phyloP scores from a whole-genome alignment of 305 asterid genomes.

The Lippia alba region DNA sequence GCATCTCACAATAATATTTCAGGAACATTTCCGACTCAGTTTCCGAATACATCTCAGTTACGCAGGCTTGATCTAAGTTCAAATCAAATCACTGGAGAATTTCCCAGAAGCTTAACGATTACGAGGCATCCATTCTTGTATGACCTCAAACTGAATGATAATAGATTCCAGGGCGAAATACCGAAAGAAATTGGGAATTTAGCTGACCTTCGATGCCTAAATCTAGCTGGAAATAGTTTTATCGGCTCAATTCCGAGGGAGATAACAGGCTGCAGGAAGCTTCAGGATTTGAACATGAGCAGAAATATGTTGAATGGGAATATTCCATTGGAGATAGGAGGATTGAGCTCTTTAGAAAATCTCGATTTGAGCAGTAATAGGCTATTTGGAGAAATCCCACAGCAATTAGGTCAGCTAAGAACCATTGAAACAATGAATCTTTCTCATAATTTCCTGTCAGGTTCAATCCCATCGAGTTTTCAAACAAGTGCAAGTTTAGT shows the following conservation, averaged over 20 bases:
- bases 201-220: slow-evolving; percentile 20
- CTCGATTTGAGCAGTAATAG: slow-evolving; percentile 44
- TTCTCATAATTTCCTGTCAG: slow-evolving; percentile 39
- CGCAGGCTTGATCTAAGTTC: slow-evolving; percentile 29
- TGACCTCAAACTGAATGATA: slow-evolving; percentile 25
- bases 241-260: slow-evolving; percentile 32
- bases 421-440: slow-evolving; percentile 34
- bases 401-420: slow-evolving; percentile 19
- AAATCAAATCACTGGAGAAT: slow-evolving; percentile 32
- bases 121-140: slow-evolving; percentile 23
- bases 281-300: slow-evolving; percentile 34
- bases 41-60: slow-evolving; percentile 28
- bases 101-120: slow-evolving; percentile 33
- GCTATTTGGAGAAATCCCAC: slow-evolving; percentile 33
- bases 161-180: slow-evolving; percentile 36
- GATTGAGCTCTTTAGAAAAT: not conserved
- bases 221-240: slow-evolving; percentile 29
- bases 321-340: slow-evolving; percentile 34
- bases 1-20: slow-evolving; percentile 39
- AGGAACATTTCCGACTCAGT: slow-evolving; percentile 33
- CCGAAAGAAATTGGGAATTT: slow-evolving; percentile 32
- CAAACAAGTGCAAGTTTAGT: slow-evolving; percentile 15
- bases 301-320: slow-evolving; percentile 15
- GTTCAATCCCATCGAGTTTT: slow-evolving; percentile 38
- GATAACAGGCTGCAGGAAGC: slow-evolving; percentile 16